Conservation (phyloP, 352 stramenopile genomes). For the Pythium chondricola region DNA sequence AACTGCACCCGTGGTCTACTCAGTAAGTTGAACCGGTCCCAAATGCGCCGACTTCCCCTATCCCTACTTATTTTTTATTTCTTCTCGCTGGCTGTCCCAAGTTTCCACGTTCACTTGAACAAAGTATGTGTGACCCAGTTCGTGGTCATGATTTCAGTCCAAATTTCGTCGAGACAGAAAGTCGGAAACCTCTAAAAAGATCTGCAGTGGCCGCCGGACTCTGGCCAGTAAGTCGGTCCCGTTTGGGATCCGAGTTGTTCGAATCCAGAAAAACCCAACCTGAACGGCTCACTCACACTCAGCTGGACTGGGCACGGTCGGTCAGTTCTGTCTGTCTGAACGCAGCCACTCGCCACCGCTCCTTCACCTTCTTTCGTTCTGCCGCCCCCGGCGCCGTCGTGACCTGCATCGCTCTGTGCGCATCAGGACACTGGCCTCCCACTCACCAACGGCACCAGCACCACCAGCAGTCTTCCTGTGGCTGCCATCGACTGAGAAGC, state of each 20-base stretch:
- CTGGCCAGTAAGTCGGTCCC: no score
- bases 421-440: no score
- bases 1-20: no score
- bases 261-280: conserved; percentile 26
- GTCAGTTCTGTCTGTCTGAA: conserved; percentile 20
- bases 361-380: background rate
- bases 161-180: conserved; percentile 40
- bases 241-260: conserved; percentile 15
- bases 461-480: conserved; percentile 4
- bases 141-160: conserved; percentile 41
- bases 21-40: no score
- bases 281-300: no score
- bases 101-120: conserved; percentile 20
- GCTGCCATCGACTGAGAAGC: no score
- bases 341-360: conserved; percentile 3
- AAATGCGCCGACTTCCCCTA: conserved; percentile 15
- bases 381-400: no score
- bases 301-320: no score
- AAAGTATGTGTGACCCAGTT: conserved; percentile 14
- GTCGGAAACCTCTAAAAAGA: conserved; percentile 24
- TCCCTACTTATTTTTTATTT: no score
- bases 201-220: no score
- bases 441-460: conserved; percentile 14
- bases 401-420: no score
- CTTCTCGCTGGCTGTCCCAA: background rate